These are phyloP conservation scores for Exidia glandulosa DNA, from an alignment of 768 basidiomycete species.

Conservation along the genomic window DNA sequence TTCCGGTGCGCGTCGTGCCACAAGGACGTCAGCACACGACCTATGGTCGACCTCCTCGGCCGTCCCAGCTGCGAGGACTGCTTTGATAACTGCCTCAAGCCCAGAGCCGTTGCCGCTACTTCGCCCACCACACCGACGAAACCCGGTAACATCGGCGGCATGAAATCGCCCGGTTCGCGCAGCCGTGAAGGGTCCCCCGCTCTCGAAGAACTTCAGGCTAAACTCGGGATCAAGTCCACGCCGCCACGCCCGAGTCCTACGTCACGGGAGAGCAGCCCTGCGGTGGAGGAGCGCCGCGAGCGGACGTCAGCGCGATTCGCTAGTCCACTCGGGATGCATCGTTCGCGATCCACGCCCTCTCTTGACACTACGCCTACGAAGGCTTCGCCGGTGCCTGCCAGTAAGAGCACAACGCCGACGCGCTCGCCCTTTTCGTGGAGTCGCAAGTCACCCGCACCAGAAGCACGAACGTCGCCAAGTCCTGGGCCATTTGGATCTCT, in stretches of 20 bases:
- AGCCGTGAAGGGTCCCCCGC: constrained; percentile 48
- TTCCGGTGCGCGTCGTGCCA: constrained; percentile 66
- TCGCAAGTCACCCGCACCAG: not conserved
- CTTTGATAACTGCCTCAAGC: constrained; percentile 64
- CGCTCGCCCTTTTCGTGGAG: not conserved
- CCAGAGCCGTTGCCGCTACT: constrained; percentile 9
- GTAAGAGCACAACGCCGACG: not conserved
- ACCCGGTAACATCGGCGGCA: constrained; percentile 33
- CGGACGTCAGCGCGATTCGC: not conserved
- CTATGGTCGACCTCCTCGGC: constrained; percentile 77
- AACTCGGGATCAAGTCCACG: constrained; percentile 34
- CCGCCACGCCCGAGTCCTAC: not conserved
- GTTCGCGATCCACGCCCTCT: not conserved
- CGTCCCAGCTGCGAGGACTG: constrained; percentile 70
- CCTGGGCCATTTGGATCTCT: too few species aligned
- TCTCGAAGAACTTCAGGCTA: constrained; percentile 52
- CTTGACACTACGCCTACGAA: not conserved
- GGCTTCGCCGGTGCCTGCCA: not conserved
- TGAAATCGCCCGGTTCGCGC: constrained; percentile 19
- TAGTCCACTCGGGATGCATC: not conserved
- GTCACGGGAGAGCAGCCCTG: not conserved
- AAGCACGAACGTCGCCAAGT: not conserved
- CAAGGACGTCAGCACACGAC: constrained; percentile 59
- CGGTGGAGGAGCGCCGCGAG: not conserved
- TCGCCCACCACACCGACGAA: not conserved